These are phyloP conservation scores for Hypoxylon sp. DNA, from an alignment of 2,329 filamentous ascomycete species.

Conservation along the genomic window DNA sequence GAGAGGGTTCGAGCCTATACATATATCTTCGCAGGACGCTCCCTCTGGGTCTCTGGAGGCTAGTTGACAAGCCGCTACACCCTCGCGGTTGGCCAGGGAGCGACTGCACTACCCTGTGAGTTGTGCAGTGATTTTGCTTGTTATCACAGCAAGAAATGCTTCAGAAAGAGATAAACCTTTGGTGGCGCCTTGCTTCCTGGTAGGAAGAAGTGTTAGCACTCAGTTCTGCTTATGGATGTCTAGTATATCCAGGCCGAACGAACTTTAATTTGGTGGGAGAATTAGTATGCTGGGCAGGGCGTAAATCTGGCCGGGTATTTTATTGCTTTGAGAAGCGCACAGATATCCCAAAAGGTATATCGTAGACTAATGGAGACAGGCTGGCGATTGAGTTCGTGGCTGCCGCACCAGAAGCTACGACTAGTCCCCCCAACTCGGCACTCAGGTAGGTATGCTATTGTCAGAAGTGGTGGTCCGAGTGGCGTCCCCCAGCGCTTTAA, in stretches of 20 bases:
- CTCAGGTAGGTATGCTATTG: constrained; percentile 2
- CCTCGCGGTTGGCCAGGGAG: background rate
- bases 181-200: background rate
- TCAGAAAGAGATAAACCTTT: constrained; percentile 9
- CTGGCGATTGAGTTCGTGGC: constrained; percentile 29
- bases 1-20: background rate
- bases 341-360: constrained; percentile 20
- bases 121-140: background rate
- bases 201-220: constrained; percentile 2
- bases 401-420: constrained; percentile 28
- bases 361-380: constrained; percentile 3
- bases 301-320: constrained; percentile 6
- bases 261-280: constrained; percentile 32
- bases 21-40: constrained; percentile 1
- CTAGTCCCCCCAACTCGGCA: background rate
- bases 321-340: background rate
- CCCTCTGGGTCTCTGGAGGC: background rate
- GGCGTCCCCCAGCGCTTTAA: constrained; percentile 21
- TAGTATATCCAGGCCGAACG: constrained; percentile 19
- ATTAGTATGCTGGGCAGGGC: background rate
- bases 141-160: background rate
- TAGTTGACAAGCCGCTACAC: background rate
- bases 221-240: constrained; percentile 1
- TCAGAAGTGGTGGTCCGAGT: constrained; percentile 19
- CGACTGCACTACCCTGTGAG: background rate